Evolutionary conservation across 768 basidiomycete species (phyloP).

Genomic region (Russula abietina): DNA sequence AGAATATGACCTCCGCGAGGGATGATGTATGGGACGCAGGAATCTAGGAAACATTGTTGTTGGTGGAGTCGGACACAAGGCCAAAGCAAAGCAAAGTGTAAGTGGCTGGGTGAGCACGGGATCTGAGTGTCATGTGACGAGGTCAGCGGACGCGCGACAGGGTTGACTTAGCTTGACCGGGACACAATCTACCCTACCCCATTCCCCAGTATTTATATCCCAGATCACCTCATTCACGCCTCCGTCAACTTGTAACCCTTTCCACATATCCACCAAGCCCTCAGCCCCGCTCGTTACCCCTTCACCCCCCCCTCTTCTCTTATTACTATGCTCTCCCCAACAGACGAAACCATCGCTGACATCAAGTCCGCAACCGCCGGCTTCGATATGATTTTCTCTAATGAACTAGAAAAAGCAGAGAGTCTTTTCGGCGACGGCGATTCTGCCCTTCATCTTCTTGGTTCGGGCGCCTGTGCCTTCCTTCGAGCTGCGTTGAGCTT

Average conservation of each 20-base stretch:
- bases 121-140: background rate
- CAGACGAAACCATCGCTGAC: slow-evolving; percentile 29
- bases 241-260: background rate
- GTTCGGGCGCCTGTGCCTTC: slow-evolving; percentile 65
- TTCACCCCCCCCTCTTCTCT: background rate
- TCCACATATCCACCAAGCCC: background rate
- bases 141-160: background rate
- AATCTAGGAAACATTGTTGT: slow-evolving; percentile 19
- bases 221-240: background rate
- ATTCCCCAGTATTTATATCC: background rate
- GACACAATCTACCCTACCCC: background rate
- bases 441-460: slow-evolving; percentile 69
- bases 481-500: slow-evolving; percentile 75
- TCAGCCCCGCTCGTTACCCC: background rate
- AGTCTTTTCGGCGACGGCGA: slow-evolving; percentile 43
- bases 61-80: no score
- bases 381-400: slow-evolving; percentile 64
- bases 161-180: no score
- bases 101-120: background rate
- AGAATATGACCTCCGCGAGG: slow-evolving; percentile 57
- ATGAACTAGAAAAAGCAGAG: slow-evolving; percentile 54
- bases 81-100: no score
- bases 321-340: background rate
- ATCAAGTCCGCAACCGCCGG: slow-evolving; percentile 41
- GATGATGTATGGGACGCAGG: slow-evolving; percentile 13